Evolutionary conservation across 345 rosid species (phyloP), one percentile per base, ranked within the genome.

Genomic region (Salix dunnii): DNA sequence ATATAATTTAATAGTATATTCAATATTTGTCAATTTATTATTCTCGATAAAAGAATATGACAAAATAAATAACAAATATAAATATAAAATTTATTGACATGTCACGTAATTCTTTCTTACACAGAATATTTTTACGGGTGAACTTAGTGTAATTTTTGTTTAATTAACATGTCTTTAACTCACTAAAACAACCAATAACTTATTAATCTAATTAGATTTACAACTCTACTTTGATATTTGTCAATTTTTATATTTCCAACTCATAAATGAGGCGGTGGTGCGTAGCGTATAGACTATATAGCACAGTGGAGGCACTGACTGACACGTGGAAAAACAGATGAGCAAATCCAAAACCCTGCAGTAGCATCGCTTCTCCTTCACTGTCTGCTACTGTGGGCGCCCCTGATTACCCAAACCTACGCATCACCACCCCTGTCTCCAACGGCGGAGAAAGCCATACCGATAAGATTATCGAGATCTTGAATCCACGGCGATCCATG

Each of bases 351-450:
- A 65, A 75, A 65, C 33, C 55, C 71, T 66, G 64, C 48, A 16
- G 16, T 55, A 16, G 61, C 12, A 12, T 10, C 25, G 2, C 28
- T 80, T 42, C 81, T 74, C 73, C 85, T 68, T 80, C 85, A 84
- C 31, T 46, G 86, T 83, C 85, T 87, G 74, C 76, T 90, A 76
- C 36, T 84, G 79, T 86, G 86, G 87, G 83, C 86, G 36, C 36
- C 36, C 80, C 68, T 86, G 74, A 38, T 90, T 35, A 81, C 38
- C 92, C 90, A 75, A 70, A 76, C 85, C 77, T 77, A 68, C 86
- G 79, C 85, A 38, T 72, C 68, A 71, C 80, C 40, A 27, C 76
- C 68, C 1, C 67, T 76, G 35, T 25, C 74, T 38, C 43, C 43
- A 36, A 53, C 67, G 6, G 14, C 80, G 60, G 30, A 65, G 74